phyloP scores from a whole-genome alignment of 1,284 basidiomycete species.

The Volvariella surrecta region DNA sequence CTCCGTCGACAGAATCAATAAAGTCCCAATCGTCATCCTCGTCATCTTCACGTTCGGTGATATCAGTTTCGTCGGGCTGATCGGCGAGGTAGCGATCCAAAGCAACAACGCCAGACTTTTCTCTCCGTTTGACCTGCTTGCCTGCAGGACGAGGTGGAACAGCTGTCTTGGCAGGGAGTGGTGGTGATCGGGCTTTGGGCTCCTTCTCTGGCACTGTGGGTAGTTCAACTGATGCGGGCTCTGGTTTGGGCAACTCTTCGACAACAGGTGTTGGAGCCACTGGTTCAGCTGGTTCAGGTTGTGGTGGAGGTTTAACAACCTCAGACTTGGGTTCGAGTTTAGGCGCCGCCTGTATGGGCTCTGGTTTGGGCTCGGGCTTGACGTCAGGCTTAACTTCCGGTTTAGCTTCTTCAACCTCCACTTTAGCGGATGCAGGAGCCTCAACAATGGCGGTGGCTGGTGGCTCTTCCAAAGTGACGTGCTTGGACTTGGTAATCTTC shows the following conservation, averaged over 20 bases:
- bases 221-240: constrained; percentile 7
- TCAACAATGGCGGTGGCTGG: constrained; percentile 4
- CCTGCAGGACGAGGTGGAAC: constrained; percentile 13
- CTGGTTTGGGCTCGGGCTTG: too few relatives aligned
- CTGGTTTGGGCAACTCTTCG: constrained; percentile 12
- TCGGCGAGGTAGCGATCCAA: constrained; percentile 62
- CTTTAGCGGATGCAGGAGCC: constrained; percentile 1
- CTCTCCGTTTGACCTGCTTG: constrained; percentile 32
- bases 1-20: constrained; percentile 66
- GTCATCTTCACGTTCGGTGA: constrained; percentile 53
- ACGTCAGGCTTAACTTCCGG: too few relatives aligned
- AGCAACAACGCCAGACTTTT: constrained; percentile 72
- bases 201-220: constrained; percentile 15
- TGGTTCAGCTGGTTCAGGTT: constrained; percentile 1
- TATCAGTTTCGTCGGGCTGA: constrained; percentile 40
- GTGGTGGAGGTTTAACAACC: neutral
- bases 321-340: neutral
- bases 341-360: too few relatives aligned
- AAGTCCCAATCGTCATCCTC: constrained; percentile 86
- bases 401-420: too few relatives aligned
- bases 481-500: neutral
- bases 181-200: constrained; percentile 6
- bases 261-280: constrained; percentile 3
- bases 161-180: constrained; percentile 8
- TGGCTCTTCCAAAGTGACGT: constrained; percentile 3